A percentile compares a stretch with the other conserved stretches of the same genome.
Conservation (phyloP, 768 basidiomycete species). For the Boletus subparvulus region DNA sequence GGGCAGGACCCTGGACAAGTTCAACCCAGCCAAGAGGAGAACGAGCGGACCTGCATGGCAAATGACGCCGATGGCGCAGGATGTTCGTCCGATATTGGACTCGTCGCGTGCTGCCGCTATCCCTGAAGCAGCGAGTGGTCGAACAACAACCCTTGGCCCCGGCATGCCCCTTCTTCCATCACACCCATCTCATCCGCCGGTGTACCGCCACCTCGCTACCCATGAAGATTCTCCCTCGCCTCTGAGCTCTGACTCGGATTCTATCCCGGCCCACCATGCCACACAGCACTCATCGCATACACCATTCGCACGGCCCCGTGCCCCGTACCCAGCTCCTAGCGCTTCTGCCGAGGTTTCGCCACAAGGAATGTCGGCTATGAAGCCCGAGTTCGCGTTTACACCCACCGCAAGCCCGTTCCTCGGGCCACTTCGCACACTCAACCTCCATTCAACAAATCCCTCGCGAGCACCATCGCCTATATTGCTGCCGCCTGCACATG, state of each 20-base stretch:
- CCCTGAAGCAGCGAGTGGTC: constrained; percentile 17
- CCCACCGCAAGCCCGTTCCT: constrained; percentile 82
- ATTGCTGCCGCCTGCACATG: constrained; percentile 52
- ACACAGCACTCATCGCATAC: constrained; percentile 31
- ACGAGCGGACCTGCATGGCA: constrained; percentile 59
- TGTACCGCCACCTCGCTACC: constrained; percentile 34
- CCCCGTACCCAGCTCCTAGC: constrained; percentile 20
- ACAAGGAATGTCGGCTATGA: constrained; percentile 22
- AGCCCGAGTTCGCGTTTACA: constrained; percentile 47
- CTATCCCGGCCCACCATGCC: constrained; percentile 33
- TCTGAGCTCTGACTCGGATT: constrained; percentile 65
- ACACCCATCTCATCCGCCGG: constrained; percentile 34
- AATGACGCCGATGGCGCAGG: constrained; percentile 43
- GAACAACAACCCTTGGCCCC: constrained; percentile 21
- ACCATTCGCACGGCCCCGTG: constrained; percentile 27
- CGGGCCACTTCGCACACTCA: constrained; percentile 70
- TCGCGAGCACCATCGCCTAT: constrained; percentile 75
- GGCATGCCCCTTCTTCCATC: constrained; percentile 40
- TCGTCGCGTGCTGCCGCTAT: constrained; percentile 16
- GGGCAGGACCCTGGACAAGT: constrained; percentile 25
- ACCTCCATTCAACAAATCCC: constrained; percentile 67
- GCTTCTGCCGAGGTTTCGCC: constrained; percentile 33
- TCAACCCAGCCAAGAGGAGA: constrained; percentile 40
- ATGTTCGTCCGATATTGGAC: constrained; percentile 25
- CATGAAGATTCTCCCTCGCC: constrained; percentile 70